Evolutionary conservation across 225 moss, liverwort and hornwort species (phyloP).

Genomic region (Anthoceros angustus): DNA sequence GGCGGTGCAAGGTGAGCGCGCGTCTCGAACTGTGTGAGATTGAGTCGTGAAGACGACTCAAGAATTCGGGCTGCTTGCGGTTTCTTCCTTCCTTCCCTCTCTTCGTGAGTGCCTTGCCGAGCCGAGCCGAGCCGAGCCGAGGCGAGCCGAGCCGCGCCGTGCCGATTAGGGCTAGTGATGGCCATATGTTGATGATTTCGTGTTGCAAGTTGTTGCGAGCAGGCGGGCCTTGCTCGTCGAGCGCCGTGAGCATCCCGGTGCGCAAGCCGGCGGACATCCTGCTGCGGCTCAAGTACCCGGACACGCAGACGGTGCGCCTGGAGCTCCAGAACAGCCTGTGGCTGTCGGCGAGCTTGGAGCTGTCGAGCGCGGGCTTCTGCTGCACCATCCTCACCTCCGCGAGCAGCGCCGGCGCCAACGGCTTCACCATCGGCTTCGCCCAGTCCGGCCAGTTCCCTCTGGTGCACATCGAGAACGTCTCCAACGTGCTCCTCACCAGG

Average conservation of each 20-base stretch:
- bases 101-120: no score
- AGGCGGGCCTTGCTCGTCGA: neutral
- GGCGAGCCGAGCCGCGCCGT: no score
- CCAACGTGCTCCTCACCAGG: conserved; percentile 1
- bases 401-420: neutral
- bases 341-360: neutral
- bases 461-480: neutral
- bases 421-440: neutral
- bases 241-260: neutral
- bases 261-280: neutral
- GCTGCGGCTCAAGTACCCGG: neutral
- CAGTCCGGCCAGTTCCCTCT: neutral
- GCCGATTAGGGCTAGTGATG: no score
- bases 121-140: no score
- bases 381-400: conserved; percentile 5
- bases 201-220: neutral
- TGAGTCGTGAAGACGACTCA: no score
- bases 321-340: neutral
- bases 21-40: no score
- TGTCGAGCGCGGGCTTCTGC: neutral
- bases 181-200: no score
- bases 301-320: neutral
- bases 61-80: no score
- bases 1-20: no score
- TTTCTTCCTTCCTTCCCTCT: no score